These are phyloP conservation scores for Thuidium tamariscinum DNA, from an alignment of 225 moss, liverwort and hornwort species.

Conservation along the genomic window DNA sequence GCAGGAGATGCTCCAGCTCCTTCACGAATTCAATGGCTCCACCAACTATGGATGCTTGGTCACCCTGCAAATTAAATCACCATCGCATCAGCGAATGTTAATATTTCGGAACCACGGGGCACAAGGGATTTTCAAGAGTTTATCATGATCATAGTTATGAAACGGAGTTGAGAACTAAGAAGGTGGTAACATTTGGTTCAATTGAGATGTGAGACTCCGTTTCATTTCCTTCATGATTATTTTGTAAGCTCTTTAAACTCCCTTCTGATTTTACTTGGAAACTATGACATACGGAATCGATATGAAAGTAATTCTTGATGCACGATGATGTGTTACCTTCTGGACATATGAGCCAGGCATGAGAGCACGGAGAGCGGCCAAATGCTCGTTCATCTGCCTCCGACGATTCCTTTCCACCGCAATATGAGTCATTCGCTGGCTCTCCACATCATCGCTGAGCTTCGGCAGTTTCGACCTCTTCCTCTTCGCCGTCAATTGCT, in stretches of 20 bases:
- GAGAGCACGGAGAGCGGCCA: constrained; percentile 48
- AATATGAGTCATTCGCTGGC: constrained; percentile 55
- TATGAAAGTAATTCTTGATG: no score
- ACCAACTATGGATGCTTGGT: constrained; percentile 80
- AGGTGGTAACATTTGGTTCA: not conserved
- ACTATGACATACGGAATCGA: not conserved
- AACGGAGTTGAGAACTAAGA: not conserved
- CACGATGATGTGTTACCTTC: constrained; percentile 23
- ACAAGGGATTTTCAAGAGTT: no score
- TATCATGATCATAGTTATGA: no score
- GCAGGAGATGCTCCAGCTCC: constrained; percentile 45
- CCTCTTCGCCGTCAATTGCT: constrained; percentile 7
- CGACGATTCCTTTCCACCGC: constrained; percentile 74
- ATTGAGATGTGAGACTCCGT: not conserved
- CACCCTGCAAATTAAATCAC: constrained; percentile 18
- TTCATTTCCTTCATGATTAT: not conserved
- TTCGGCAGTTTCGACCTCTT: constrained; percentile 21
- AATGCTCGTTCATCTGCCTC: constrained; percentile 70
- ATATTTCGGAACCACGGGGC: not conserved
- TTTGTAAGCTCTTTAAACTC: not conserved
- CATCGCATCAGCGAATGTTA: not conserved
- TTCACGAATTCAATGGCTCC: constrained; percentile 73
- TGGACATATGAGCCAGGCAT: constrained; percentile 53
- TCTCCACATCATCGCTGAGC: constrained; percentile 24
- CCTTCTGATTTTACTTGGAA: not conserved